Conservation (phyloP, 176 grass and related monocot genomes). For the Rhynchospora breviuscula region DNA sequence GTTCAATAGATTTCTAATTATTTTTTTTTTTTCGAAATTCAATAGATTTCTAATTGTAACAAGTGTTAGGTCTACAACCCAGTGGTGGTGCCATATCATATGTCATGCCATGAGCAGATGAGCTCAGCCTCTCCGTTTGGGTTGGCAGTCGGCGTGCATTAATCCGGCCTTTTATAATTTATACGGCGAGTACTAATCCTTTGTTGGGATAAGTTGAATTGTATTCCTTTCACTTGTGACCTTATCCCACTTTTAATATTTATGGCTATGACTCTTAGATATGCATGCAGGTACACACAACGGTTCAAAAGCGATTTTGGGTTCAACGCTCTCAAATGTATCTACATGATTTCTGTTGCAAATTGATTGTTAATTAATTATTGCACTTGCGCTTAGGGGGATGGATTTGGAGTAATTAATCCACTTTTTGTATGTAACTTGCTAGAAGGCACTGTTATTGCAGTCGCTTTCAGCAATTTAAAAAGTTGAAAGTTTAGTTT, state of each 20-base stretch:
- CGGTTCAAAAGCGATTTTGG: neutral
- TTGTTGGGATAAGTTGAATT: neutral
- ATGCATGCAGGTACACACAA: neutral
- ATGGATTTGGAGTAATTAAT: neutral
- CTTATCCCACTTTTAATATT: neutral
- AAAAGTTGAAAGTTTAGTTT: neutral
- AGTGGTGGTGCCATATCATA: constrained; percentile 16
- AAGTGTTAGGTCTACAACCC: constrained; percentile 1
- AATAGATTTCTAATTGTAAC: neutral
- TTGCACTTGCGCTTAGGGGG: neutral
- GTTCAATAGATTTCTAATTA: too few species aligned
- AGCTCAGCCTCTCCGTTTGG: neutral
- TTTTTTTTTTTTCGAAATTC: too few species aligned
- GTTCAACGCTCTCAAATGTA: neutral
- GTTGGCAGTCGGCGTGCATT: neutral
- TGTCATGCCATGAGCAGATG: neutral
- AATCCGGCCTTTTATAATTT: neutral
- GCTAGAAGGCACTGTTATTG: neutral
- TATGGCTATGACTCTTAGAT: neutral
- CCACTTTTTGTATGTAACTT: neutral
- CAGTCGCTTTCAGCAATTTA: neutral
- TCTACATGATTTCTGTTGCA: neutral
- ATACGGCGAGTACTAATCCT: neutral
- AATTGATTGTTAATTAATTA: neutral
- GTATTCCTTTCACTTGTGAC: neutral